Percentiles rank a stretch among this genome's conserved stretches.
These are phyloP conservation scores for Russula sp. DNA, from an alignment of 768 basidiomycete genomes.

Conservation along the genomic window DNA sequence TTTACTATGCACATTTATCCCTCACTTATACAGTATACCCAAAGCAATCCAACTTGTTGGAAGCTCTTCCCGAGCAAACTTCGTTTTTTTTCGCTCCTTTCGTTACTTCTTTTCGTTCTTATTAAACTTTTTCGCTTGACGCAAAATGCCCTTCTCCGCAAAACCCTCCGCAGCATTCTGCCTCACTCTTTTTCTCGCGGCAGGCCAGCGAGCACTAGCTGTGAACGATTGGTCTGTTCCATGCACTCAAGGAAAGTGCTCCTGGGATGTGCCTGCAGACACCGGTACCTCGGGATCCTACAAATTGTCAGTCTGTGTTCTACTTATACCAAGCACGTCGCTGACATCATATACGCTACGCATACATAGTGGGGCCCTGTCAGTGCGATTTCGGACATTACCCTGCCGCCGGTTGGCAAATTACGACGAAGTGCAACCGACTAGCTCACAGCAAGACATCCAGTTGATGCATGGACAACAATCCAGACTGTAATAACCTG, in stretches of 20 bases:
- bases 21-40: background rate
- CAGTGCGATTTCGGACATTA: slow-evolving; percentile 26
- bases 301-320: slow-evolving; percentile 20
- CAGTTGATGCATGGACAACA: slow-evolving; percentile 3
- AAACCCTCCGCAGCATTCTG: background rate
- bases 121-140: background rate
- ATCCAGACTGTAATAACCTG: slow-evolving; percentile 26
- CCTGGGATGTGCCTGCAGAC: slow-evolving; percentile 17
- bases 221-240: slow-evolving; percentile 21
- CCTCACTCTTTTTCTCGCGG: slow-evolving; percentile 3
- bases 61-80: too few species aligned
- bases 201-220: slow-evolving; percentile 4
- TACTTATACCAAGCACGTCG: background rate
- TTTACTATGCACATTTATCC: background rate
- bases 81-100: too few species aligned
- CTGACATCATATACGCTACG: background rate
- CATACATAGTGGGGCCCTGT: slow-evolving; percentile 16
- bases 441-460: background rate
- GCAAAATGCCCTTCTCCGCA: background rate
- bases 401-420: slow-evolving; percentile 11
- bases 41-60: too few species aligned
- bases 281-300: background rate
- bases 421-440: slow-evolving; percentile 10
- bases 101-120: too few species aligned
- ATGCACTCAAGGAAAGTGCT: slow-evolving; percentile 15